Evolutionary conservation across 2,329 filamentous ascomycete species (phyloP).

Genomic region (Arthrobotrys entomopaga): DNA sequence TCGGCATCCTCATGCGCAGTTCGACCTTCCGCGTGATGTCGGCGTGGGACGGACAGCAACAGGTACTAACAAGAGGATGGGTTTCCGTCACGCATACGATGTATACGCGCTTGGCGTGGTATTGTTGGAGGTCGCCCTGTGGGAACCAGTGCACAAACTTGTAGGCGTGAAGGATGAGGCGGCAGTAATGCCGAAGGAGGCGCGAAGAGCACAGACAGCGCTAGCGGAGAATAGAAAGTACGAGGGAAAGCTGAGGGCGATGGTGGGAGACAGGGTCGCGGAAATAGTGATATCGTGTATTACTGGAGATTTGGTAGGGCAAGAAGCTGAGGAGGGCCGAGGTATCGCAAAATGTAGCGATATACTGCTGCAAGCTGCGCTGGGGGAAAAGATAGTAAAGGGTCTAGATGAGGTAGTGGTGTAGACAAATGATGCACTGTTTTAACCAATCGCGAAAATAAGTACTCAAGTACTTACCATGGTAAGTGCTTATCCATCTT

Average conservation of each 20-base stretch:
- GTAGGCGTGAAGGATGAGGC: slow-evolving; percentile 23
- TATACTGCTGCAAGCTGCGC: slow-evolving; percentile 19
- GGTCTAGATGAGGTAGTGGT: slow-evolving; percentile 13
- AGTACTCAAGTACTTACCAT: neutral
- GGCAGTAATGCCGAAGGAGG: slow-evolving; percentile 12
- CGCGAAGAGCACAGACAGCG: slow-evolving; percentile 16
- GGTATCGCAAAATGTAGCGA: slow-evolving; percentile 5
- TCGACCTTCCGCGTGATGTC: slow-evolving; percentile 58
- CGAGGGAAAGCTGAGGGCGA: slow-evolving; percentile 21
- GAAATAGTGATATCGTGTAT: slow-evolving; percentile 17
- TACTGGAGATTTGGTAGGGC: slow-evolving; percentile 13
- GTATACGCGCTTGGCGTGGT: slow-evolving; percentile 68
- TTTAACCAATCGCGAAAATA: neutral
- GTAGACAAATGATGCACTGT: neutral
- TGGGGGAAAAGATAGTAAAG: slow-evolving; percentile 23
- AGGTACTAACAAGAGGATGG: slow-evolving; percentile 55
- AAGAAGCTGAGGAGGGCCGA: slow-evolving; percentile 5
- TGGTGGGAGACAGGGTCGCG: slow-evolving; percentile 28
- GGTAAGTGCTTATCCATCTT: too few species aligned
- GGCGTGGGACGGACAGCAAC: slow-evolving; percentile 32
- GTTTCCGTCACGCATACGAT: slow-evolving; percentile 67
- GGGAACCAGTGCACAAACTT: slow-evolving; percentile 60
- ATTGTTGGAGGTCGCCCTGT: slow-evolving; percentile 68
- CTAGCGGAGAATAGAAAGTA: slow-evolving; percentile 23
- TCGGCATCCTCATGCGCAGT: slow-evolving; percentile 65